phyloP scores from a whole-genome alignment of 768 basidiomycete genomes.

The Rhizopogon vesiculosus region DNA sequence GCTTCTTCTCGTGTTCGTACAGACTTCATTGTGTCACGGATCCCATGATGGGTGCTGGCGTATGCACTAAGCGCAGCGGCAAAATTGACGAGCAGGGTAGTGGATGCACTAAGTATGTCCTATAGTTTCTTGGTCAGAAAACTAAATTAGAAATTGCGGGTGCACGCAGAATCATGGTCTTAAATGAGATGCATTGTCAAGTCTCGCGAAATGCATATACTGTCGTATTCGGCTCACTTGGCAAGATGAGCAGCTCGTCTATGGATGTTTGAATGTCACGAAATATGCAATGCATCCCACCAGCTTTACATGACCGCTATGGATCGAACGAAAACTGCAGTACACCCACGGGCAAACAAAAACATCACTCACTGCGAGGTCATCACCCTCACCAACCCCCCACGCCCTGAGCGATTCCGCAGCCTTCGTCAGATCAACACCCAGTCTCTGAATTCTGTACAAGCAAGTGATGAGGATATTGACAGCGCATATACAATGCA shows the following conservation, averaged over 20 bases:
- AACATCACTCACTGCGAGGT: slow-evolving; percentile 55
- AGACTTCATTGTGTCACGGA: slow-evolving; percentile 67
- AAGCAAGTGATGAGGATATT: neutral
- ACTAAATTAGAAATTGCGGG: neutral
- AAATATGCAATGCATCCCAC: neutral
- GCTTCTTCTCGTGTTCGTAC: slow-evolving; percentile 82
- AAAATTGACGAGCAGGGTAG: slow-evolving; percentile 62
- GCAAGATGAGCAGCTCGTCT: neutral
- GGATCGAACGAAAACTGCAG: neutral
- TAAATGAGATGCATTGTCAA: neutral
- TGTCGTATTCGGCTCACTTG: neutral
- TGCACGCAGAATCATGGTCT: neutral
- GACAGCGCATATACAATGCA: neutral
- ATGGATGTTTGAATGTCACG: neutral
- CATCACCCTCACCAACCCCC: slow-evolving; percentile 80
- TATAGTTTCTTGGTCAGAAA: slow-evolving; percentile 21
- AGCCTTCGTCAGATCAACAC: slow-evolving; percentile 60
- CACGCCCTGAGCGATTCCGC: slow-evolving; percentile 68
- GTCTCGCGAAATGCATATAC: neutral
- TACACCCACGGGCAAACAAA: slow-evolving; percentile 1
- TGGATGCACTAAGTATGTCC: slow-evolving; percentile 74
- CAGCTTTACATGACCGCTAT: neutral
- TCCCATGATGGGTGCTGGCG: slow-evolving; percentile 61
- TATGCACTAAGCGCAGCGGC: slow-evolving; percentile 64
- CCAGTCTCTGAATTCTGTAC: slow-evolving; percentile 58